These are phyloP conservation scores for Hypsizygus ulmarius DNA, from an alignment of 1,284 basidiomycete species.

Conservation along the genomic window DNA sequence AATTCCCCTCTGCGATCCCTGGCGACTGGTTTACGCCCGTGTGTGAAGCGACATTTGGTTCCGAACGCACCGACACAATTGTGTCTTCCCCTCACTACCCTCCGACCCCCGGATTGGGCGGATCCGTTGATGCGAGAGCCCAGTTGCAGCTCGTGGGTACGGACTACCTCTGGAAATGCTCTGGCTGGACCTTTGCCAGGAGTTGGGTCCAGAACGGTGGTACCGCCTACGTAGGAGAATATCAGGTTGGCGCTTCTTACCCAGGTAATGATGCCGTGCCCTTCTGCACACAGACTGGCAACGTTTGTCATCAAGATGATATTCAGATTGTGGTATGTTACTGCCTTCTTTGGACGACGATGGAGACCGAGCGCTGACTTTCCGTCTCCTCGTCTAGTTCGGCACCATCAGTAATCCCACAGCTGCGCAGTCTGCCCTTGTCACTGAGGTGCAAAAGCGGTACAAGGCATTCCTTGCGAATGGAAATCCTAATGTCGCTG, in stretches of 20 bases:
- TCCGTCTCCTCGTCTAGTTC: slow-evolving; percentile 48
- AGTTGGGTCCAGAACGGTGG: slow-evolving; percentile 65
- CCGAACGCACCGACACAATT: slow-evolving; percentile 44
- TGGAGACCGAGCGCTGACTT: slow-evolving; percentile 3
- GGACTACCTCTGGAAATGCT: slow-evolving; percentile 70
- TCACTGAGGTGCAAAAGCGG: slow-evolving; percentile 62
- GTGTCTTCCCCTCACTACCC: slow-evolving; percentile 51
- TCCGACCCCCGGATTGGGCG: slow-evolving; percentile 31
- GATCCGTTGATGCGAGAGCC: slow-evolving; percentile 46
- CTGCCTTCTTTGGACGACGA: background rate
- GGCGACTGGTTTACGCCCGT: slow-evolving; percentile 39
- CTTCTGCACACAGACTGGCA: slow-evolving; percentile 52
- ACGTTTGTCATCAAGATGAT: slow-evolving; percentile 73
- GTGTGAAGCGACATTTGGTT: slow-evolving; percentile 48
- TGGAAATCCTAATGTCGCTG: slow-evolving; percentile 57
- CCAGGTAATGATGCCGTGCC: slow-evolving; percentile 54
- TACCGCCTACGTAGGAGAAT: slow-evolving; percentile 67
- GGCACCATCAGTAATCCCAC: slow-evolving; percentile 61
- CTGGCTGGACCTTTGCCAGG: slow-evolving; percentile 66
- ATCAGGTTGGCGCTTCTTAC: slow-evolving; percentile 66
- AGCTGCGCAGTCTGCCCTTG: slow-evolving; percentile 54
- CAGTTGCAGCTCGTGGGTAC: slow-evolving; percentile 63
- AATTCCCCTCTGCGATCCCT: slow-evolving; percentile 39
- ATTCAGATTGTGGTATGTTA: slow-evolving; percentile 66
- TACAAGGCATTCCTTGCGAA: slow-evolving; percentile 64